Percentiles rank a stretch among this genome's conserved stretches.
Conservation (phyloP, 176 grass and related monocot species). For the Oryza coarctata region DNA sequence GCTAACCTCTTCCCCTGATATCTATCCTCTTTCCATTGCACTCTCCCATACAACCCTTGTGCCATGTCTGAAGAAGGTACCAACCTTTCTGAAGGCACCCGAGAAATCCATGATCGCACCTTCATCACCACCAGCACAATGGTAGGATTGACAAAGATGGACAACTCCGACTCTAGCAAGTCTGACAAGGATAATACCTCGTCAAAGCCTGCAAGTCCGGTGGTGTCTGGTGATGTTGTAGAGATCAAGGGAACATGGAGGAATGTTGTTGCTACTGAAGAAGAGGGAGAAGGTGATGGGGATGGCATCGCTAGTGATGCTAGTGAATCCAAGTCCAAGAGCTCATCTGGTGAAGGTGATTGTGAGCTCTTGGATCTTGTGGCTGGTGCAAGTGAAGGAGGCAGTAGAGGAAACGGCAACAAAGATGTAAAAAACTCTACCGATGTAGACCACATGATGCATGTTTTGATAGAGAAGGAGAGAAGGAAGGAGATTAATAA, state of each 20-base stretch:
- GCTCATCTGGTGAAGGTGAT: not conserved
- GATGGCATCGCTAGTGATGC: not conserved
- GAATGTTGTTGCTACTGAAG: too few relatives aligned
- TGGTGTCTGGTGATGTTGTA: not conserved
- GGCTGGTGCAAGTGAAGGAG: not conserved
- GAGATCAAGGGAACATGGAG: not conserved
- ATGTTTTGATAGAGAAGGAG: slow-evolving; percentile 47
- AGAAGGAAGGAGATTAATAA: slow-evolving; percentile 54
- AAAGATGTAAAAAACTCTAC: not conserved
- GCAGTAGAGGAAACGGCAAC: not conserved
- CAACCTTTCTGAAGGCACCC: not conserved
- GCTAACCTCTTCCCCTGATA: not conserved
- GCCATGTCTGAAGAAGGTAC: slow-evolving; percentile 1
- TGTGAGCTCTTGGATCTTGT: not conserved
- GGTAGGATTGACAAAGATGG: not conserved
- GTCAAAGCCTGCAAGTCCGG: not conserved
- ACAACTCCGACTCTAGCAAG: not conserved
- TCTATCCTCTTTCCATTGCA: not conserved
- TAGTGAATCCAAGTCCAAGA: not conserved
- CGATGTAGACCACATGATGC: not conserved
- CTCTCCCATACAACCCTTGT: not conserved
- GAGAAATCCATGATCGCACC: not conserved
- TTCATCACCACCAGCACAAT: not conserved
- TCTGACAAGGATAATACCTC: not conserved
- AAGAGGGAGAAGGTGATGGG: not conserved